Base-by-base conservation (phyloP, 179 eudicot species). In the Gypsophila paniculata region DNA sequence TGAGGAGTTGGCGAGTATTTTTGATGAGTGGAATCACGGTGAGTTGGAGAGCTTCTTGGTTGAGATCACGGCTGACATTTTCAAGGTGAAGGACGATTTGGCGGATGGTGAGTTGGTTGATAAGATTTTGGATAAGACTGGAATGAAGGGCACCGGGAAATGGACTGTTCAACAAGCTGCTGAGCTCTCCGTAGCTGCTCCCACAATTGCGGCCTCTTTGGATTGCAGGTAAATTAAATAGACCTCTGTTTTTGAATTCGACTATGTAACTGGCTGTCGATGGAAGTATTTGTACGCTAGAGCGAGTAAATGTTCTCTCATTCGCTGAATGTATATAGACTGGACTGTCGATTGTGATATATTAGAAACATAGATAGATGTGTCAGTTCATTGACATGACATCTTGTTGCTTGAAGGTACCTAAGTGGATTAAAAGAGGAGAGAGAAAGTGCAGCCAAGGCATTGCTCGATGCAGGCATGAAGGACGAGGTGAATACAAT, bases 101-200 rank as follows among this genome's bases (percentile, higher is more conserved):
- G 82, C 51, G 1, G 80, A 64, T 5, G 84, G 84, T 4, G 82
- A 70, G 36, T 74, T 83, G 64, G 84, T 83, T 26, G 86, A 83
- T 74, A 80, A 78, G 78, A 81, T 83, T 21, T 74, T 83, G 65
- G 86, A 83, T 74, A 81, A 80, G 75, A 81, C 86, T 2, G 86
- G 84, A 25, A 81, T 80, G 84, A 83, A 83, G 21, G 86, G 86
- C 10, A 83, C 86, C 14, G 86, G 86, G 0, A 83, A 83, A 74
- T 83, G 86, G 86, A 83, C 84, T 52, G 84, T 80, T 67, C 86
- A 83, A 54, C 84, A 83, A 51, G 86, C 86, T 70, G 84, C 84
- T 26, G 86, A 83, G 68, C 78, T 83, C 32, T 81, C 84, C 23
- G 82, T 83, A 53, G 86, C 86, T 54, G 86, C 84, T 18, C 86